Evolutionary conservation across 768 basidiomycete species (phyloP).

Genomic region (Favolaschia claudopus): DNA sequence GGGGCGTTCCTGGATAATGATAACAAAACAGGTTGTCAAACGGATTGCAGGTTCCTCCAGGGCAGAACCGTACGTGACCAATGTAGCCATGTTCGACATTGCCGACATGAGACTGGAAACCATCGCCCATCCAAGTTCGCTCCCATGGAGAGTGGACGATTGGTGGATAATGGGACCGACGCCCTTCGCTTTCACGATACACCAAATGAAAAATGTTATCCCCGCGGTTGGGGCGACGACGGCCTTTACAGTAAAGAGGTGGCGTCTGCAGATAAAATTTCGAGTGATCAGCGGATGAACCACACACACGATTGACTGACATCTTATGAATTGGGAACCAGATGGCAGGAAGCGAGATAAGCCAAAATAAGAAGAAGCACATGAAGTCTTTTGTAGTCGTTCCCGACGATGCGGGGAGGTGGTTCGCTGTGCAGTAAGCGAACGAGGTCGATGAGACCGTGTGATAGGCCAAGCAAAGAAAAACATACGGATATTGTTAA

Average conservation of each 20-base stretch:
- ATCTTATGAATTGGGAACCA: slow-evolving; percentile 87
- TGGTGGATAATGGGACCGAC: slow-evolving; percentile 78
- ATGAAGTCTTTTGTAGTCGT: slow-evolving; percentile 79
- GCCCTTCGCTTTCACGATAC: slow-evolving; percentile 78
- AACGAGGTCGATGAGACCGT: neutral
- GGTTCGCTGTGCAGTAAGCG: slow-evolving; percentile 58
- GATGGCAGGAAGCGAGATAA: slow-evolving; percentile 79
- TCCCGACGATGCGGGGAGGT: slow-evolving; percentile 75
- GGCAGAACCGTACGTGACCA: slow-evolving; percentile 60
- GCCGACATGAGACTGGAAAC: slow-evolving; percentile 76
- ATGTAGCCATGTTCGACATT: slow-evolving; percentile 81
- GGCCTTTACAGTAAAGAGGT: slow-evolving; percentile 83
- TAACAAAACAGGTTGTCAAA: too few species aligned
- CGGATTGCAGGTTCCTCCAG: slow-evolving; percentile 21
- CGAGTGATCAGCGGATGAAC: neutral
- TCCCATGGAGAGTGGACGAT: slow-evolving; percentile 68
- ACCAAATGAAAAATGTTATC: slow-evolving; percentile 79
- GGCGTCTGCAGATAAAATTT: slow-evolving; percentile 56
- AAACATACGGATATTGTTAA: slow-evolving; percentile 67
- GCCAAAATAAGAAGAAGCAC: slow-evolving; percentile 89
- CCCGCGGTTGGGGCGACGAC: slow-evolving; percentile 76
- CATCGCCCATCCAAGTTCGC: slow-evolving; percentile 79
- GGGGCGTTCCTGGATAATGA: slow-evolving; percentile 81
- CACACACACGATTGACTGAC: slow-evolving; percentile 48
- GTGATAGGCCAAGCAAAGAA: neutral